Evolutionary conservation across 352 stramenopile species (phyloP), one percentile per base, ranked within the genome.

Genomic region (Globisporangium mamillatum): DNA sequence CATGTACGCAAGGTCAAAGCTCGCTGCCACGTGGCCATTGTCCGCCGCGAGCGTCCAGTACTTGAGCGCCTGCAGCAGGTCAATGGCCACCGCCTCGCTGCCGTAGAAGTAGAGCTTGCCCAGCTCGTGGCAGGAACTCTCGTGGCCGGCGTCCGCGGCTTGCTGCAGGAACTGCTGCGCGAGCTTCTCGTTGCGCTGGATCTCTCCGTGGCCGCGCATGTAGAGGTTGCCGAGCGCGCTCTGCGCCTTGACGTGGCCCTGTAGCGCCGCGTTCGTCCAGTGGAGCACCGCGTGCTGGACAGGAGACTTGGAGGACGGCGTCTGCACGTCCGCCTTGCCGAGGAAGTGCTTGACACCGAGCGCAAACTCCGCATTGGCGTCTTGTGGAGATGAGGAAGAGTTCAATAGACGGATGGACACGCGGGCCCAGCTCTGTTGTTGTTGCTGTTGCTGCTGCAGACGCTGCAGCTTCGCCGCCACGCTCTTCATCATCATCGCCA

Each of bases 241-340:
- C 36, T 91, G 81, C 1, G 87, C 87, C 55, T 89, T 89, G 7
- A 83, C 68, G 66, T 93, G 82, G n/a, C 85, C 87, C 52, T 75
- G 63, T 64, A 91, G 80, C 32, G 87, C 87, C 0, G 87, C 87
- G 61, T 82, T 92, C 12, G 83, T 93, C 87, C 87, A 94, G 72
- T 93, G 84, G 20, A 92, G 66, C 52, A 93, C 70, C 22, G 87
- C 83, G 61, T 72, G 74, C 25, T 89, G 73, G 32, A 90, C 72
- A 7, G 75, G 77, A 2, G 75, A 60, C 44, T 81, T 84, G 48
- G 67, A 69, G 50, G 74, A 67, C 14, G 44, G 25, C 58, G 75
- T 56, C 1, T 53, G 60, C 1, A 68, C 67, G 22, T 78, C 63
- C 3, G 66, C 70, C 67, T 84, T 86, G 52, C 80, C 77, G 59